Evolutionary conservation across 495 filamentous ascomycete genomes (phyloP).

Genomic region (Penicillium bovifimosum): DNA sequence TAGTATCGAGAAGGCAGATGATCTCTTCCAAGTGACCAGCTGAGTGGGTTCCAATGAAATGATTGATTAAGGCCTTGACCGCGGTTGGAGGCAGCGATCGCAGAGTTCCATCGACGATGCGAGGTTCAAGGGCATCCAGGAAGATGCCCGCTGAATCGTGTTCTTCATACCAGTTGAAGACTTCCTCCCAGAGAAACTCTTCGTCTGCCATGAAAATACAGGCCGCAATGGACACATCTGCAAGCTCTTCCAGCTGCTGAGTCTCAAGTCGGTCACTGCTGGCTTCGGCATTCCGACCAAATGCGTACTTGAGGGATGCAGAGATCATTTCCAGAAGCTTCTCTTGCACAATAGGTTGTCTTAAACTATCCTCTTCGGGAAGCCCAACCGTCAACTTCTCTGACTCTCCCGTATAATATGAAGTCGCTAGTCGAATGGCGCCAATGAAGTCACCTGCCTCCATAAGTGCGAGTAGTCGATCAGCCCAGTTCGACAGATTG

Average conservation of each 20-base stretch:
- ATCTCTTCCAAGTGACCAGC: constrained; percentile 84
- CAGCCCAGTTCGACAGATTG: constrained; percentile 95
- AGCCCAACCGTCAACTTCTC: constrained; percentile 91
- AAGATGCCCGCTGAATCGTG: constrained; percentile 66
- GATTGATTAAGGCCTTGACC: constrained; percentile 76
- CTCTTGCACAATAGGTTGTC: constrained; percentile 80
- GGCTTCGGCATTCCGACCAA: constrained; percentile 54
- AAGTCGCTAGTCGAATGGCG: constrained; percentile 83
- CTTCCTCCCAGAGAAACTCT: constrained; percentile 85
- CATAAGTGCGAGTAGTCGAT: constrained; percentile 91
- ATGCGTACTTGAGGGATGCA: constrained; percentile 87
- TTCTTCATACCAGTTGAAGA: constrained; percentile 86
- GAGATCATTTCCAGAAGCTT: constrained; percentile 91
- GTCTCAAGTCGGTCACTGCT: constrained; percentile 45
- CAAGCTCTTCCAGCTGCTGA: constrained; percentile 67
- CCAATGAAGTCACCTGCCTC: constrained; percentile 89
- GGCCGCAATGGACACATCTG: constrained; percentile 74
- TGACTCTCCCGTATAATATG: constrained; percentile 81
- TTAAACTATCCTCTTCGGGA: constrained; percentile 70
- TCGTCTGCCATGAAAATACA: constrained; percentile 68
- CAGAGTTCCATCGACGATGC: constrained; percentile 73
- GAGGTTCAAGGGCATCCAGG: constrained; percentile 78
- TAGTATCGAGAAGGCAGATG: constrained; percentile 85
- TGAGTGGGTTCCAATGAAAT: constrained; percentile 67
- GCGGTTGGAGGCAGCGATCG: constrained; percentile 72